Conservation (phyloP, 108 stramenopile genomes). For the Nitzschia inconspicua region DNA sequence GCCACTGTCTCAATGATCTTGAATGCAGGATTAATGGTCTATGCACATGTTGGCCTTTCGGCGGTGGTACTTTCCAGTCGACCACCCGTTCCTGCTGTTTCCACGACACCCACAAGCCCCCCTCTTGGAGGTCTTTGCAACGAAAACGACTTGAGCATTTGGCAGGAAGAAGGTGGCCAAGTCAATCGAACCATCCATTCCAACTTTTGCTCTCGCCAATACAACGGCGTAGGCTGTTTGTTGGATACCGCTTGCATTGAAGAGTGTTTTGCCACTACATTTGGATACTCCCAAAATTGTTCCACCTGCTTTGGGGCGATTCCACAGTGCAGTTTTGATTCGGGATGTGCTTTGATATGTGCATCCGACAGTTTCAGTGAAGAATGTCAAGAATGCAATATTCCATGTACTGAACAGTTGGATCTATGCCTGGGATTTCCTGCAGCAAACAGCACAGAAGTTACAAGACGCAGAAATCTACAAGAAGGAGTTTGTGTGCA, state of each 20-base stretch:
- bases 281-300: slow-evolving; percentile 17
- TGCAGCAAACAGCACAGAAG: background rate
- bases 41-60: slow-evolving; percentile 39
- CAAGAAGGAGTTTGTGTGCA: slow-evolving; percentile 26
- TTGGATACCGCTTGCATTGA: slow-evolving; percentile 12
- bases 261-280: slow-evolving; percentile 10
- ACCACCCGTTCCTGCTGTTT: slow-evolving; percentile 14
- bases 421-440: slow-evolving; percentile 31
- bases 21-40: slow-evolving; percentile 37
- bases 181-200: background rate
- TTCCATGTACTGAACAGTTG: slow-evolving; percentile 29
- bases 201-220: slow-evolving; percentile 25
- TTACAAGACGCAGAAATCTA: background rate
- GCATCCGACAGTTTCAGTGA: slow-evolving; percentile 21
- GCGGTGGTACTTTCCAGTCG: slow-evolving; percentile 33
- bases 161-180: slow-evolving; percentile 5
- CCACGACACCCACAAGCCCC: background rate
- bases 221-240: slow-evolving; percentile 4
- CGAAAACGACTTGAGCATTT: slow-evolving; percentile 19
- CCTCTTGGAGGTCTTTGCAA: slow-evolving; percentile 3
- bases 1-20: slow-evolving; percentile 33
- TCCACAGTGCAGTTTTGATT: slow-evolving; percentile 12
- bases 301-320: slow-evolving; percentile 24
- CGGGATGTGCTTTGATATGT: slow-evolving; percentile 24
- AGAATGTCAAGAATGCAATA: slow-evolving; percentile 33